A percentile compares a stretch with the other conserved stretches of the same genome.
Conservation (phyloP, 768 basidiomycete genomes). For the Gloeopeniophorella convolvens region DNA sequence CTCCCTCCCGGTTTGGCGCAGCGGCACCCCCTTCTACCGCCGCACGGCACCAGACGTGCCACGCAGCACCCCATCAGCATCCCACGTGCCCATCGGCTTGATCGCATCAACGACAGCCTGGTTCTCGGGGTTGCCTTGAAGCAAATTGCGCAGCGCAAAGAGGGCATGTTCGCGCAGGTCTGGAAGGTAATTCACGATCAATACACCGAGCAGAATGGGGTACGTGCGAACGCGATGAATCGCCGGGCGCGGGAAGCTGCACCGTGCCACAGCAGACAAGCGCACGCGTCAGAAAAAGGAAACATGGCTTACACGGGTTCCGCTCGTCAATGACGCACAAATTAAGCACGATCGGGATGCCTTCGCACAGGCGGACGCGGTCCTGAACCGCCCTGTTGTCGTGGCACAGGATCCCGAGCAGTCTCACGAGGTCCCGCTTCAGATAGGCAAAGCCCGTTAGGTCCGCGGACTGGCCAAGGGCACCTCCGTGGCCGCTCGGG, state of each 20-base stretch:
- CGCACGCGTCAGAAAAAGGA: not conserved
- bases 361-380: slow-evolving; percentile 59
- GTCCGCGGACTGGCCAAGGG: slow-evolving; percentile 24
- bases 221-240: not conserved
- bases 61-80: slow-evolving; percentile 47
- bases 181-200: slow-evolving; percentile 28
- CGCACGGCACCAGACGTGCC: slow-evolving; percentile 28
- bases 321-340: slow-evolving; percentile 86
- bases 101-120: slow-evolving; percentile 74
- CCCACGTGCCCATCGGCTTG: slow-evolving; percentile 54
- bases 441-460: slow-evolving; percentile 70
- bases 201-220: not conserved
- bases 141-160: slow-evolving; percentile 71
- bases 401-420: slow-evolving; percentile 74
- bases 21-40: slow-evolving; percentile 16
- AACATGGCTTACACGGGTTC: slow-evolving; percentile 74
- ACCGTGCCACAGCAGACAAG: not conserved
- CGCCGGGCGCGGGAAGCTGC: not conserved
- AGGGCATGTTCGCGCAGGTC: slow-evolving; percentile 92
- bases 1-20: slow-evolving; percentile 1
- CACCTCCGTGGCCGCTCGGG: not conserved
- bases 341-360: slow-evolving; percentile 78
- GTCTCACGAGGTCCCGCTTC: slow-evolving; percentile 84
- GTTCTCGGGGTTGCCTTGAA: slow-evolving; percentile 71
- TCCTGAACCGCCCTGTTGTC: slow-evolving; percentile 65